Base-by-base conservation (phyloP, 306 rosid species). In the Mucuna pruriens region DNA sequence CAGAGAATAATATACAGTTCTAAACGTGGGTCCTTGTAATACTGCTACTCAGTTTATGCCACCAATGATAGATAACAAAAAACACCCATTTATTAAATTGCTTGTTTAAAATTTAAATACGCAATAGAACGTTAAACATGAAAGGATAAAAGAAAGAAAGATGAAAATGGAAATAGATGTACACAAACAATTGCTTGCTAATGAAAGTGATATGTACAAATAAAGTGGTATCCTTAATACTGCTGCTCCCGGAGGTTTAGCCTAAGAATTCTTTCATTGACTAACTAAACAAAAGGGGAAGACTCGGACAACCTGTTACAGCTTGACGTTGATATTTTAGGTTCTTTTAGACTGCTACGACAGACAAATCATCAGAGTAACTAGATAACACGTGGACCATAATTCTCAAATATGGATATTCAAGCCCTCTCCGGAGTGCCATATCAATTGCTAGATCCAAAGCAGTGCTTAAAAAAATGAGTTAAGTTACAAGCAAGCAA, bases 171-270 rank as follows among this genome's bases (percentile, higher is more conserved):
- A 25, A 65, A 54, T 6, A 55, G 52, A 77, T 48, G 3, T 34
- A 61, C 5, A 33, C 69, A 67, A 31, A 23, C 13, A 78, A 78
- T 79, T 44, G 48, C 64, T 71, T 19, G 36, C 74, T 70, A 73
- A 83, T 66, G 19, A 16, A 75, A 58, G 72, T 51, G 36, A 72
- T 83, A 75, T 80, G 80, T 85, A 85, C 90, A 85, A 76, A 65
- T 75, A 33, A 29, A 23, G 46, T 5, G 25, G 51, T 29, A 25
- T 75, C 45, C 62, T 60, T 71, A 75, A 58, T 65, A 17, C 80
- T 34, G 64, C 38, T 19, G 65, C 77, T 75, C 64, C 63, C 75
- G 20, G 19, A 17, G 65, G 64, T 70, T 74, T 51, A 48, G 72
- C 81, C 73, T 75, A 25, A 9, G 44, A 68, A 42, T 49, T 74